phyloP scores from a whole-genome alignment of 108 stramenopile genomes.

The Chaetoceros tenuissimus region DNA sequence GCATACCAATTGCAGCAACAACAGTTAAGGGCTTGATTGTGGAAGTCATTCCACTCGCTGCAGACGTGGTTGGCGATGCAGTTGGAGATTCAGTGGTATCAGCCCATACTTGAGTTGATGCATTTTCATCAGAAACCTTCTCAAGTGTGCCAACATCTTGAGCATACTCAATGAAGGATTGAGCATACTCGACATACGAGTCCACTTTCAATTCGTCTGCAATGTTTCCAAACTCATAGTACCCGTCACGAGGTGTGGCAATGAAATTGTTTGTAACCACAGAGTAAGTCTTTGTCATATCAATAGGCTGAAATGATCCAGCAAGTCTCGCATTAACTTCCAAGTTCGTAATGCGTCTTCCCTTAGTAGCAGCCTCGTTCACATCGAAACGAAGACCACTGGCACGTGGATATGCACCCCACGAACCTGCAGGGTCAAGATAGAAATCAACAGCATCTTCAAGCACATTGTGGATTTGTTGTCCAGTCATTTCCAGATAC shows the following conservation, averaged over 20 bases:
- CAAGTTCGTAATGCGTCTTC: slow-evolving; percentile 17
- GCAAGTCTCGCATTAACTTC: slow-evolving; percentile 29
- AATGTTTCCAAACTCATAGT: slow-evolving; percentile 27
- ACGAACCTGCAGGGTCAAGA: slow-evolving; percentile 7
- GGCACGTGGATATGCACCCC: slow-evolving; percentile 42
- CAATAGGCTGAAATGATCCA: slow-evolving; percentile 32
- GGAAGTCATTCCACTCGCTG: too few species aligned
- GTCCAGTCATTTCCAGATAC: slow-evolving; percentile 27
- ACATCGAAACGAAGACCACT: slow-evolving; percentile 49
- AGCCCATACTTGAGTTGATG: background rate
- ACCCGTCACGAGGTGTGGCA: slow-evolving; percentile 28
- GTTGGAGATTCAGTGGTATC: background rate
- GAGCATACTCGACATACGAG: slow-evolving; percentile 18
- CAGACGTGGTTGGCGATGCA: background rate
- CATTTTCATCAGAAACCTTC: background rate
- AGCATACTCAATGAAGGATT: slow-evolving; percentile 40
- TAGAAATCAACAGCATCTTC: slow-evolving; percentile 27
- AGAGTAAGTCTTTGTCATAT: slow-evolving; percentile 22
- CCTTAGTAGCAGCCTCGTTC: slow-evolving; percentile 12
- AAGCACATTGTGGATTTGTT: slow-evolving; percentile 21
- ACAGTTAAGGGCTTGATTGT: too few species aligned
- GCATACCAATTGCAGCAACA: too few species aligned
- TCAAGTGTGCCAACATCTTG: background rate
- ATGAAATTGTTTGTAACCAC: slow-evolving; percentile 42
- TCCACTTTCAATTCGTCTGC: slow-evolving; percentile 17